These are phyloP conservation scores for Leucaena leucocephala DNA, from an alignment of 306 rosid genomes.

Conservation along the genomic window DNA sequence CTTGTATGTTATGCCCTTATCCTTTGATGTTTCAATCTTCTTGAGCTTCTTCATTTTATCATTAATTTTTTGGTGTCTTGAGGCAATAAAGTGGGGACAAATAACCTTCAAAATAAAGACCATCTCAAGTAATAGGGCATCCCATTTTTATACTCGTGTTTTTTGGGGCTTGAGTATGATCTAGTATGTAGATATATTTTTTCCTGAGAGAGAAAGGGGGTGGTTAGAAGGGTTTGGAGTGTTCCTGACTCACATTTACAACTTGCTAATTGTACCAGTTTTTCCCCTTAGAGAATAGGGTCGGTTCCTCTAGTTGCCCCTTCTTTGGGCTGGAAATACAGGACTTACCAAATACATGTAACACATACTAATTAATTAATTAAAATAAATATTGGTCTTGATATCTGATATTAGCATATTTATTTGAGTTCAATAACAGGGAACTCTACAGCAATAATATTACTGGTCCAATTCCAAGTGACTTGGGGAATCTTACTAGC, in stretches of 20 bases:
- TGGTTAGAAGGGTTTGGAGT: not conserved
- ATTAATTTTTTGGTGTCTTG: not conserved
- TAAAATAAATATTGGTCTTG: not conserved
- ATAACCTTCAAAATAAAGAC: not conserved
- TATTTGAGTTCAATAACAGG: conserved; percentile 47
- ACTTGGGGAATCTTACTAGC: conserved; percentile 95
- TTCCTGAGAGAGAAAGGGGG: not conserved
- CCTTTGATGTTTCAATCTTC: conserved; percentile 10
- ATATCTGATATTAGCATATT: not conserved
- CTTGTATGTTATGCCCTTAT: conserved; percentile 53
- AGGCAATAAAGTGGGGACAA: not conserved
- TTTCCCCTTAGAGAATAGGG: not conserved
- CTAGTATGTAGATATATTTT: not conserved
- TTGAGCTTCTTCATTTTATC: not conserved
- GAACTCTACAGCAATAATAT: conserved; percentile 97
- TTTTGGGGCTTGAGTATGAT: not conserved
- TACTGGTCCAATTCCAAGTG: conserved; percentile 89
- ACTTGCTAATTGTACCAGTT: not conserved
- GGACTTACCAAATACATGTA: not conserved
- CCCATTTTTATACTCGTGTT: not conserved
- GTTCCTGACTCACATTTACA: not conserved
- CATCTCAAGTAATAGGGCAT: not conserved
- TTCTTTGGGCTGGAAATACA: not conserved
- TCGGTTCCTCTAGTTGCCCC: not conserved
- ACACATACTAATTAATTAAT: not conserved